Conservation (phyloP, 2,329 filamentous ascomycete genomes). For the Penicillium sp. region DNA sequence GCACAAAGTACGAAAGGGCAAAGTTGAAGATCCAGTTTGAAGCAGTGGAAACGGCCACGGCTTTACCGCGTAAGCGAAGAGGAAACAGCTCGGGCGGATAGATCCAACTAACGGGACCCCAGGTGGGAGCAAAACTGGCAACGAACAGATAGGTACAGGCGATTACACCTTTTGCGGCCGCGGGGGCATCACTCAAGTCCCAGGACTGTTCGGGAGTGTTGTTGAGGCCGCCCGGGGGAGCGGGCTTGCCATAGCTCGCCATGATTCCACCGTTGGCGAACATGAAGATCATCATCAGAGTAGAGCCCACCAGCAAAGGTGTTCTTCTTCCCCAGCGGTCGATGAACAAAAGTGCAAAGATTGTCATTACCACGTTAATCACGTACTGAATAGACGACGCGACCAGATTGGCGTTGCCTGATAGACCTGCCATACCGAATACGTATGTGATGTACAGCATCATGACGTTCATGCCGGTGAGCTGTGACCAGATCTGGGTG, state of each 20-base stretch:
- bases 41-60: slow-evolving; percentile 55
- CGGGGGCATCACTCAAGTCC: slow-evolving; percentile 36
- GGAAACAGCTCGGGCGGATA: slow-evolving; percentile 61
- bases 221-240: slow-evolving; percentile 39
- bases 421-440: slow-evolving; percentile 64
- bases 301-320: slow-evolving; percentile 58
- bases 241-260: slow-evolving; percentile 31
- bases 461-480: slow-evolving; percentile 72
- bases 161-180: slow-evolving; percentile 60
- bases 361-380: slow-evolving; percentile 73
- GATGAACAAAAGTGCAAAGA: slow-evolving; percentile 69
- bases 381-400: slow-evolving; percentile 67
- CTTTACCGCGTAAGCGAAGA: slow-evolving; percentile 57
- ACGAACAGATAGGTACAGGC: slow-evolving; percentile 69
- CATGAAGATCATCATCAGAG: slow-evolving; percentile 52
- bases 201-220: slow-evolving; percentile 33
- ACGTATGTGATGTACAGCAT: slow-evolving; percentile 63
- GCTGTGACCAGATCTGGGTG: slow-evolving; percentile 68
- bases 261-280: slow-evolving; percentile 41
- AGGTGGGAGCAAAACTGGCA: slow-evolving; percentile 60
- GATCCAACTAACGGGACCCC: slow-evolving; percentile 55
- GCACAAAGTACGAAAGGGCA: slow-evolving; percentile 50
- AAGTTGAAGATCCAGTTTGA: slow-evolving; percentile 61
- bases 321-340: slow-evolving; percentile 69
- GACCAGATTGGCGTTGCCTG: slow-evolving; percentile 54